These are phyloP conservation scores for Lactifluus piperatus DNA, from an alignment of 768 basidiomycete genomes.

Conservation along the genomic window DNA sequence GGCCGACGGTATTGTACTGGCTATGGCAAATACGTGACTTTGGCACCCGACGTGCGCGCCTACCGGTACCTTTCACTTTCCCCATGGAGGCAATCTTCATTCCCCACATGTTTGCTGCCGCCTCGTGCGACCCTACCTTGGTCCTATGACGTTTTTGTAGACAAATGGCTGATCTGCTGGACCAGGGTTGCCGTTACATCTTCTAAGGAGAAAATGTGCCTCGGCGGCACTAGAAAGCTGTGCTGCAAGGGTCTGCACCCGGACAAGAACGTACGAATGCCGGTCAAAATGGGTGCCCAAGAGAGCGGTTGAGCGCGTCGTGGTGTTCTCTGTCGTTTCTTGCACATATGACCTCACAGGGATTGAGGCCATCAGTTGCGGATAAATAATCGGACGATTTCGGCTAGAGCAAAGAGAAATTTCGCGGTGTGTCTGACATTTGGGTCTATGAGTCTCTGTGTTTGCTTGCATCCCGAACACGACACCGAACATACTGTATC, in stretches of 20 bases:
- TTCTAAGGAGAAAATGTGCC: neutral
- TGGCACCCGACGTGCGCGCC: neutral
- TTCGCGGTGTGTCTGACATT: neutral
- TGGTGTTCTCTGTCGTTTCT: neutral
- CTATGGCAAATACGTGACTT: neutral
- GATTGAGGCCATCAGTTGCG: neutral
- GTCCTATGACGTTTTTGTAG: slow-evolving; percentile 9
- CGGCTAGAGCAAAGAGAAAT: neutral
- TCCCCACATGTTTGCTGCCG: neutral
- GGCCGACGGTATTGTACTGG: too few relatives aligned
- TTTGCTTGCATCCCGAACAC: too few relatives aligned
- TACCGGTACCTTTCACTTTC: neutral
- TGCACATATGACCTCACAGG: neutral
- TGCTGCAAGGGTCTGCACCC: neutral
- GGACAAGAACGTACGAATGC: neutral
- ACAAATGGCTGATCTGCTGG: neutral
- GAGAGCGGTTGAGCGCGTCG: too few relatives aligned
- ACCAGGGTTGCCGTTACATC: neutral
- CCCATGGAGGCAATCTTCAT: neutral
- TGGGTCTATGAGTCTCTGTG: too few relatives aligned
- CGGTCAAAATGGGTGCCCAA: neutral
- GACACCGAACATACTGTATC: too few relatives aligned
- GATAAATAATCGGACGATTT: neutral
- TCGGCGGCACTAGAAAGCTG: neutral
- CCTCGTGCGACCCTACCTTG: neutral